phyloP scores from a whole-genome alignment of 352 stramenopile genomes.

The Lagenidium sp. region DNA sequence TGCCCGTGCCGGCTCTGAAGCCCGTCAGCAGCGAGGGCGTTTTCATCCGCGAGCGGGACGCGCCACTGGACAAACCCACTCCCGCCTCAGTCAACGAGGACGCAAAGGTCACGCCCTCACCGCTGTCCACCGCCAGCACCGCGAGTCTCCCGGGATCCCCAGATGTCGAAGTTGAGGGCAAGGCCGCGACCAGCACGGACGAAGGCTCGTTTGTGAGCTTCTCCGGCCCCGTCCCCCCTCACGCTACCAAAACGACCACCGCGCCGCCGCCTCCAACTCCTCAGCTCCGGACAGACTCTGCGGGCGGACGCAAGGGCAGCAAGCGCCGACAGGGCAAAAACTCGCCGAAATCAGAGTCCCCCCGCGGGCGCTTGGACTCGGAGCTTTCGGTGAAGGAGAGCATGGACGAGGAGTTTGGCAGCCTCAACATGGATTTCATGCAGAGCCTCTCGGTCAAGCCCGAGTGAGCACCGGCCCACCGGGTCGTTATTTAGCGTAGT shows the following conservation, averaged over 20 bases:
- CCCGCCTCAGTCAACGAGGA: too few relatives aligned
- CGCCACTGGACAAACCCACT: neutral
- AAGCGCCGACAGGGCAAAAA: slow-evolving; percentile 7
- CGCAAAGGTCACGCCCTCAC: too few relatives aligned
- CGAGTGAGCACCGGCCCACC: too few relatives aligned
- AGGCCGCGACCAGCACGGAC: neutral
- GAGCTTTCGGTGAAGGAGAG: slow-evolving; percentile 20
- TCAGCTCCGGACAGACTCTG: too few relatives aligned
- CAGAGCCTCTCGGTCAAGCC: slow-evolving; percentile 20
- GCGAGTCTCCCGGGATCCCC: neutral
- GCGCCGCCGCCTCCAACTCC: too few relatives aligned
- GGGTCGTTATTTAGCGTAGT: too few relatives aligned
- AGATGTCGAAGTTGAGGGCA: neutral
- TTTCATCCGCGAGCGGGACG: slow-evolving; percentile 21
- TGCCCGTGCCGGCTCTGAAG: slow-evolving; percentile 31
- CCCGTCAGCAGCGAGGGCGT: slow-evolving; percentile 57
- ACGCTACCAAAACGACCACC: neutral
- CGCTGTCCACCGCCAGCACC: neutral
- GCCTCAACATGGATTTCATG: slow-evolving; percentile 82
- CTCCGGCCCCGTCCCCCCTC: neutral
- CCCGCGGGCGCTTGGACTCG: slow-evolving; percentile 9
- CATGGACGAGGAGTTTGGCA: slow-evolving; percentile 34
- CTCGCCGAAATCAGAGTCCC: slow-evolving; percentile 4
- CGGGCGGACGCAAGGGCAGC: slow-evolving; percentile 1
- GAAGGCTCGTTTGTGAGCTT: neutral